phyloP scores from a whole-genome alignment of 805 yeast species.

The Candida jianshihensis region DNA sequence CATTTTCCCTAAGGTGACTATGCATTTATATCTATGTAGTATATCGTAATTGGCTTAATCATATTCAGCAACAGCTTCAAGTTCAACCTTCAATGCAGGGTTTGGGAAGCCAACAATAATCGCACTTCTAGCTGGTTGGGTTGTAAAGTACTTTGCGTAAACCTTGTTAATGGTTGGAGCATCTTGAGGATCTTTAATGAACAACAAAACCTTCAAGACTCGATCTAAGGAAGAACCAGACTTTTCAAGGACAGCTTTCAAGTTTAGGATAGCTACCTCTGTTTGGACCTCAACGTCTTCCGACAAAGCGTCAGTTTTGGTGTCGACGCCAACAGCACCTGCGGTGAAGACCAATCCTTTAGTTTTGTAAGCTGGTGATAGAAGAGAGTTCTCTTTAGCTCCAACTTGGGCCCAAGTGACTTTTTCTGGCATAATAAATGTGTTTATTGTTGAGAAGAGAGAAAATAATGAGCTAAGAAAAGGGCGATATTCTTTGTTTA shows the following conservation, averaged over 20 bases:
- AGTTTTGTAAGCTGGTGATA: slow-evolving; percentile 36
- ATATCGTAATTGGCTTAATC: too few species aligned
- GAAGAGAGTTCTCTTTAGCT: slow-evolving; percentile 22
- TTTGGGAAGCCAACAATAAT: slow-evolving; percentile 46
- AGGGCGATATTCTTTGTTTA: too few species aligned
- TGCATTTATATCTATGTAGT: too few species aligned
- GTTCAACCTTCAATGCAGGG: slow-evolving; percentile 41
- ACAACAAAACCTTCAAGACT: slow-evolving; percentile 43
- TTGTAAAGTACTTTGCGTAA: slow-evolving; percentile 38
- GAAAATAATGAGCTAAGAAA: too few species aligned
- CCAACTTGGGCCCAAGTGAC: slow-evolving; percentile 31
- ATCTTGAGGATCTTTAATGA: slow-evolving; percentile 37
- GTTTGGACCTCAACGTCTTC: slow-evolving; percentile 39
- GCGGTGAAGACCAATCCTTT: slow-evolving; percentile 41
- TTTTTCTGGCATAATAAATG: slow-evolving; percentile 26
- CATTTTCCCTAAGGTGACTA: too few species aligned
- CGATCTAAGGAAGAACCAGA: slow-evolving; percentile 40
- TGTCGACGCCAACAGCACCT: slow-evolving; percentile 41
- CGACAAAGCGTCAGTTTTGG: slow-evolving; percentile 34
- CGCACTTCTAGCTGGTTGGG: slow-evolving; percentile 48
- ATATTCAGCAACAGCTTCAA: slow-evolving; percentile 40
- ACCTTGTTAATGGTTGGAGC: slow-evolving; percentile 38
- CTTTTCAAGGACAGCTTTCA: slow-evolving; percentile 33
- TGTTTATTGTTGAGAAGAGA: too few species aligned
- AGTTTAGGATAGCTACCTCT: slow-evolving; percentile 33